Conservation (phyloP, 2,329 filamentous ascomycete species). For the Fusarium siculi region DNA sequence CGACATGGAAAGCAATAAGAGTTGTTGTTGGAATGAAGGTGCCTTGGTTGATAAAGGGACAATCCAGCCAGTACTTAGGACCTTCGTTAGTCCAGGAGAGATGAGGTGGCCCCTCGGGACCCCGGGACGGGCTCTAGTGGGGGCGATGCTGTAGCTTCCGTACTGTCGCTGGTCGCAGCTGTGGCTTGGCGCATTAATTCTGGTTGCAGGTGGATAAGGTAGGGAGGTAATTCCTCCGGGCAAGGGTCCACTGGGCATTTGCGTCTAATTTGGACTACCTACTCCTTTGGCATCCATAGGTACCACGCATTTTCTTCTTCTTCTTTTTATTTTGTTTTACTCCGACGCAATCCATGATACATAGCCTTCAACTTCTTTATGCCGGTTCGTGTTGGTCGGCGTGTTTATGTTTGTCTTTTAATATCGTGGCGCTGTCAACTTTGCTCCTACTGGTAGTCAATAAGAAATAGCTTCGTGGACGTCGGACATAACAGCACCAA, state of each 20-base stretch:
- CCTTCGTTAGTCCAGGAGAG: conserved; percentile 16
- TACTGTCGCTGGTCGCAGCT: conserved; percentile 16
- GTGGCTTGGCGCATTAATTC: conserved; percentile 15
- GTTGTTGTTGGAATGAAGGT: conserved; percentile 30
- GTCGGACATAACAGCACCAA: not conserved
- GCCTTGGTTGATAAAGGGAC: conserved; percentile 22
- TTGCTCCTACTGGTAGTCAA: not conserved
- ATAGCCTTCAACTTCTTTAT: not conserved
- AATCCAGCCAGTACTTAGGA: not conserved
- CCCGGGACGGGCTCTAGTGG: conserved; percentile 30
- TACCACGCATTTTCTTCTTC: not conserved
- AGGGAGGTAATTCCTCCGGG: conserved; percentile 18
- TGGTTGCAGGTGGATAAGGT: conserved; percentile 16
- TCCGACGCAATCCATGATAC: not conserved
- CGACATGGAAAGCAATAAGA: conserved; percentile 20
- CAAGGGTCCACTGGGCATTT: conserved; percentile 17
- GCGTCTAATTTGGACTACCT: conserved; percentile 15
- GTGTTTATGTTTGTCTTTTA: not conserved
- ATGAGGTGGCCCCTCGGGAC: conserved; percentile 37
- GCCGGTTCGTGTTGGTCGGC: not conserved
- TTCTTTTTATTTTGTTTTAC: not conserved
- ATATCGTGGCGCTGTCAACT: not conserved
- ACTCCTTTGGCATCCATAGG: not conserved
- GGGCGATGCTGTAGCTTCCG: conserved; percentile 21
- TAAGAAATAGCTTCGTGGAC: not conserved